phyloP scores from a whole-genome alignment of 345 rosid species.

The Rhodomyrtus tomentosa region DNA sequence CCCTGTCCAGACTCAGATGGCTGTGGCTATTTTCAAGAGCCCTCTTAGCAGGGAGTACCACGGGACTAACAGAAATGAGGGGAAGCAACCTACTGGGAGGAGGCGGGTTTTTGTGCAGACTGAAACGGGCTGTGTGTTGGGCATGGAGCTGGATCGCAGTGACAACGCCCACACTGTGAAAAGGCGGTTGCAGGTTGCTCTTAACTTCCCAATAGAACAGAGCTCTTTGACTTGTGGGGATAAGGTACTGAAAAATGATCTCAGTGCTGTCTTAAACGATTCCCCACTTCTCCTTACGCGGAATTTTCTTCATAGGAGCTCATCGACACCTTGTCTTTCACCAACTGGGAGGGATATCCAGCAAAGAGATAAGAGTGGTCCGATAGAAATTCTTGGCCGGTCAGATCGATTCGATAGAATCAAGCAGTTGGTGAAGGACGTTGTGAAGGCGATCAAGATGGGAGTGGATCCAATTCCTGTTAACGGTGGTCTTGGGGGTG shows the following conservation, averaged over 20 bases:
- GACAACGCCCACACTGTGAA: constrained; percentile 94
- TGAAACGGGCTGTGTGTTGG: constrained; percentile 90
- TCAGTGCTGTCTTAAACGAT: constrained; percentile 79
- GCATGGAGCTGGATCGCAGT: constrained; percentile 95
- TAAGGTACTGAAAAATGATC: constrained; percentile 72
- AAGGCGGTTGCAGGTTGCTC: constrained; percentile 86
- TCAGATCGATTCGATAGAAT: constrained; percentile 37
- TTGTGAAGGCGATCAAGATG: constrained; percentile 69
- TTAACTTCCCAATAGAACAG: constrained; percentile 72
- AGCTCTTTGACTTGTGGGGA: constrained; percentile 84
- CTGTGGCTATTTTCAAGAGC: constrained; percentile 68
- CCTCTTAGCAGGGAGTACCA: constrained; percentile 58
- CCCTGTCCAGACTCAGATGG: constrained; percentile 98
- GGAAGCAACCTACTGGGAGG: constrained; percentile 63
- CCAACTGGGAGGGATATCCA: constrained; percentile 77
- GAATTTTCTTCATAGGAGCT: constrained; percentile 74
- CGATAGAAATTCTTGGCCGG: constrained; percentile 76
- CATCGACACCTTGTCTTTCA: constrained; percentile 95
- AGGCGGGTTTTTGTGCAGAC: constrained; percentile 94
- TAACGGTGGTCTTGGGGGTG: constrained; percentile 90
- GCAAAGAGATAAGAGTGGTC: constrained; percentile 77
- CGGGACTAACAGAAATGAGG: constrained; percentile 44
- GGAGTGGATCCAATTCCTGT: constrained; percentile 83
- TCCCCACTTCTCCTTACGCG: constrained; percentile 83
- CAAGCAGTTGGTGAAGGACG: constrained; percentile 49